Percentiles rank a stretch among this genome's conserved stretches.
Evolutionary conservation across 2,329 filamentous ascomycete genomes (phyloP).

Genomic region (Ceratocystis lukuohia): DNA sequence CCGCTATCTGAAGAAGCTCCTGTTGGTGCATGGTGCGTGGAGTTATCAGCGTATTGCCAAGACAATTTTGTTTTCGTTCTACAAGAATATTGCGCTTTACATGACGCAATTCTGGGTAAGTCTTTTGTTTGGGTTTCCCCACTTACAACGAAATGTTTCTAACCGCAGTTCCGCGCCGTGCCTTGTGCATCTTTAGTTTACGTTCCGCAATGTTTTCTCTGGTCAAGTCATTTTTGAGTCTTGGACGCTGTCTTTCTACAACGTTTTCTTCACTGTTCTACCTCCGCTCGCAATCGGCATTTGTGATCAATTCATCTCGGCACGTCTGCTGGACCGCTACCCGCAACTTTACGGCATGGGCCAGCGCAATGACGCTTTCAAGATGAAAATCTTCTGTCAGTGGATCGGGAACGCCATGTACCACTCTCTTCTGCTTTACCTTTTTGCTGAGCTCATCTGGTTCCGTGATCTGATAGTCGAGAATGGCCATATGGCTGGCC

Average conservation of each 20-base stretch:
- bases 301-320: conserved; percentile 94
- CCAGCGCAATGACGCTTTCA: conserved; percentile 89
- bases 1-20: conserved; percentile 80
- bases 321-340: conserved; percentile 83
- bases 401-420: conserved; percentile 95
- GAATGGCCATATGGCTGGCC: conserved; percentile 72
- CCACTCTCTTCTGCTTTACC: conserved; percentile 87
- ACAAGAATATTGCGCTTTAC: conserved; percentile 97
- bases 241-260: conserved; percentile 99
- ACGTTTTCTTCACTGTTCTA: conserved; percentile 91
- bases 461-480: conserved; percentile 62
- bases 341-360: conserved; percentile 90
- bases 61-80: conserved; percentile 95
- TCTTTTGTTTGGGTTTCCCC: conserved; percentile 19
- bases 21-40: conserved; percentile 93
- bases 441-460: conserved; percentile 70
- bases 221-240: conserved; percentile 98
- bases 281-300: conserved; percentile 91
- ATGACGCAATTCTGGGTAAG: conserved; percentile 98
- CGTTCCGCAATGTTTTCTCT: conserved; percentile 96
- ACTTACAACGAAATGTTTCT: background rate
- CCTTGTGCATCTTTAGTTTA: conserved; percentile 45
- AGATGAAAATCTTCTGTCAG: conserved; percentile 75
- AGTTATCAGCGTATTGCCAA: conserved; percentile 95
- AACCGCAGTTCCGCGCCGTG: background rate